Evolutionary conservation across 257 asterid species (phyloP), one percentile per base, ranked within the genome.

Genomic region (Nicotiana attenuata): DNA sequence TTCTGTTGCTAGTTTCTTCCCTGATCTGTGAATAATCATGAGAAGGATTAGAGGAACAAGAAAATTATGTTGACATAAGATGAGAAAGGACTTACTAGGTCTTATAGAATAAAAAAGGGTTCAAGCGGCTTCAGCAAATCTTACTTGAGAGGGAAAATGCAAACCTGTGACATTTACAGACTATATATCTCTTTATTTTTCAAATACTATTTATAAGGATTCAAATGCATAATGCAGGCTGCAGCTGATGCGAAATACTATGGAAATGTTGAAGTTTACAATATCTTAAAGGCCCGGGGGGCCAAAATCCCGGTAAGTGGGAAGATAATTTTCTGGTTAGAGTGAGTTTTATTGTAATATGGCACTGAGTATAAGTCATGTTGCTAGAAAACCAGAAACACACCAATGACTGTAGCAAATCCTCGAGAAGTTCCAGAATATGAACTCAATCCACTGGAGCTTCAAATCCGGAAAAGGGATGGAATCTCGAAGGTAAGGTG

Each of bases 351-450:
- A 50, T 50, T 33, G 68, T 80, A 61, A 45, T 81, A 61, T 77
- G 81, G 38, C 60, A 17, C 88, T 89, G 81, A 83, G 67, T 89
- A 24, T 84, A 24, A 80, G 60, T 77, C 83, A n/a, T 83, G 22
- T 86, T 86, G 90, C 86, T 89, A 95, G 97, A 96, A 96, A 94
- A 88, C 90, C 89, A 96, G 96, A 87, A 96, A 90, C 89, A 94
- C 99, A 2, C 99, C 98, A 81, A 94, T 96, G 98, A 45, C 96
- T 35, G 99, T 94, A 53, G 87, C 97, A 81, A 93, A 94, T 88
- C 99, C 98, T 71, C 97, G 97, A 73, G 98, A 96, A 85, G 97
- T 96, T 86, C 99, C 99, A 17, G 99, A 96, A 88, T 96, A 96
- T 82, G 99, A 96, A 86, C 94, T 96, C 84, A 94, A 92, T 89